Conservation (phyloP, 2,329 filamentous ascomycete species). For the Lecanicillium sp. region DNA sequence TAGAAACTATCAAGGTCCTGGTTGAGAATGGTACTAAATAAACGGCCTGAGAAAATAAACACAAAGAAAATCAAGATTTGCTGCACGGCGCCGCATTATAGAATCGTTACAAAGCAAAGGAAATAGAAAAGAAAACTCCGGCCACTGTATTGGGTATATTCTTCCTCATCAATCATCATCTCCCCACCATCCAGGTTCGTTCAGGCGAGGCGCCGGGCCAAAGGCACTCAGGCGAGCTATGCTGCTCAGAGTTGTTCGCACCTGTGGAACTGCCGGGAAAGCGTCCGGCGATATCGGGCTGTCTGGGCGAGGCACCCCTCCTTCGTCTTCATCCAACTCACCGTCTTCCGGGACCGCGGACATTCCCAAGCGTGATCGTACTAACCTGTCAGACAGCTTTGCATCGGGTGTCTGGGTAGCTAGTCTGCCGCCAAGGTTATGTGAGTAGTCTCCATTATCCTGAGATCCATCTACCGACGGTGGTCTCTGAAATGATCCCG, state of each 20-base stretch:
- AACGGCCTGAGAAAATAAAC: too few species aligned
- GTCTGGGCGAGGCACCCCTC: conserved; percentile 30
- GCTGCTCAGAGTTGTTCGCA: conserved; percentile 22
- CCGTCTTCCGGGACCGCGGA: conserved; percentile 7
- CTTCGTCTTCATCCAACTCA: conserved; percentile 14
- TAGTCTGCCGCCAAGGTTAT: not conserved
- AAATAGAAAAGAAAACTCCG: too few species aligned
- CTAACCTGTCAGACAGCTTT: conserved; percentile 7
- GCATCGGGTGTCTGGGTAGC: conserved; percentile 8
- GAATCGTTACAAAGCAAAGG: too few species aligned
- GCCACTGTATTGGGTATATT: too few species aligned
- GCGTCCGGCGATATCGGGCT: conserved; percentile 28
- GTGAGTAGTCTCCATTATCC: too few species aligned
- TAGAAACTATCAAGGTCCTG: too few species aligned
- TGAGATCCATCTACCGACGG: too few species aligned
- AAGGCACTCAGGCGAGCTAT: conserved; percentile 36
- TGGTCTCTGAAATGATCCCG: not conserved
- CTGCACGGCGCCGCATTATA: too few species aligned
- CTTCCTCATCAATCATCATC: conserved; percentile 22
- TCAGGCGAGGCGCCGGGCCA: conserved; percentile 18
- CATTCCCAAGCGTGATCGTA: conserved; percentile 13
- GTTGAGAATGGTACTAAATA: too few species aligned
- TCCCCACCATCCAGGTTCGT: conserved; percentile 30
- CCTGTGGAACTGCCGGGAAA: conserved; percentile 17
- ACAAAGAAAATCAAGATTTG: too few species aligned